Conservation (phyloP, 345 rosid genomes). For the Eutrema yunnanense region DNA sequence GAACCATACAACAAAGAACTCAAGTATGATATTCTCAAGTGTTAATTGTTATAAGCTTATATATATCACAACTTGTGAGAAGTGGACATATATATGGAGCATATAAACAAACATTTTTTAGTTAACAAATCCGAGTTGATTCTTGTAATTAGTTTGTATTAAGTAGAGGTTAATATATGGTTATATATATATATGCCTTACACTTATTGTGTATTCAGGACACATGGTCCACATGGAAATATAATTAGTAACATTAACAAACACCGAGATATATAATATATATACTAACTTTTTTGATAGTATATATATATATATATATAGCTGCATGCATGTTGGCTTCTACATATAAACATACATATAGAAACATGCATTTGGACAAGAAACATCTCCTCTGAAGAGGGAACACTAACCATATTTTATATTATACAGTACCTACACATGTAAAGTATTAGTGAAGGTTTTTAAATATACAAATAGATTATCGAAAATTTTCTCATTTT, state of each 20-base stretch:
- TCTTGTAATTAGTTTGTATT: neutral
- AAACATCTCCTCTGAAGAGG: neutral
- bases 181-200: neutral
- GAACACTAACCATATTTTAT: neutral
- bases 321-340: slow-evolving; percentile 4
- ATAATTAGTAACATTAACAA: neutral
- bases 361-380: slow-evolving; percentile 6
- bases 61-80: slow-evolving; percentile 16
- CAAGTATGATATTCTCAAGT: slow-evolving; percentile 12
- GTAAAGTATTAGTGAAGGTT: too few species aligned
- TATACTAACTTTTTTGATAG: neutral
- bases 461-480: neutral
- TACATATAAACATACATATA: neutral
- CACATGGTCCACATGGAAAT: slow-evolving; percentile 4
- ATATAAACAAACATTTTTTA: neutral
- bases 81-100: slow-evolving; percentile 1
- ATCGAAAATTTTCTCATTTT: neutral
- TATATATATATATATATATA: neutral
- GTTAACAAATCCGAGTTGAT: neutral
- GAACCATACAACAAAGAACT: slow-evolving; percentile 1
- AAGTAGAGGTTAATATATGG: neutral
- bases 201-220: neutral
- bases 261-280: neutral
- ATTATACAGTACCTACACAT: too few species aligned
- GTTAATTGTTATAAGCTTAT: slow-evolving; percentile 11